Percentiles rank a stretch among this genome's conserved stretches.
Evolutionary conservation across 2,329 filamentous ascomycete species (phyloP).

Genomic region (Phialophora expanda): DNA sequence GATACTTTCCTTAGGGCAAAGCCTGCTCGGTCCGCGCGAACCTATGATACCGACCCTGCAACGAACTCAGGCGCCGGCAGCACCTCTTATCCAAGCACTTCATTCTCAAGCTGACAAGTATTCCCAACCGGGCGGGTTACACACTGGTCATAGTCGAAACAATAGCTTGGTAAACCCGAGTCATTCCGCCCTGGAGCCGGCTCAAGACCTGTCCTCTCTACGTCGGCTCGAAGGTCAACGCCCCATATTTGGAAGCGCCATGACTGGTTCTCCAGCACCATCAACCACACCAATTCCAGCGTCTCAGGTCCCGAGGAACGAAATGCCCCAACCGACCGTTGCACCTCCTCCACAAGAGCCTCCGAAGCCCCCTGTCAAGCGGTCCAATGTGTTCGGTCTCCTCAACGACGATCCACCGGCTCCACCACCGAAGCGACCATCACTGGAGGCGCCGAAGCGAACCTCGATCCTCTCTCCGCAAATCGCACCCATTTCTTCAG

Average conservation of each 20-base stretch:
- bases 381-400: slow-evolving; percentile 57
- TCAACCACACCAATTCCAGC: slow-evolving; percentile 11
- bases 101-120: slow-evolving; percentile 32
- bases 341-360: slow-evolving; percentile 31
- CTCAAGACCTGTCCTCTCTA: slow-evolving; percentile 28
- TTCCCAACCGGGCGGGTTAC: slow-evolving; percentile 25
- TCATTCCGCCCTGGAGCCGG: slow-evolving; percentile 24
- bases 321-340: slow-evolving; percentile 27
- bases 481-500: slow-evolving; percentile 13
- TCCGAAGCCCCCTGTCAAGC: slow-evolving; percentile 49
- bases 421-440: slow-evolving; percentile 53
- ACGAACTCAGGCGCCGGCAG: slow-evolving; percentile 24
- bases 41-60: slow-evolving; percentile 17
- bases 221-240: slow-evolving; percentile 30
- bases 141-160: slow-evolving; percentile 33
- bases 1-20: slow-evolving; percentile 17
- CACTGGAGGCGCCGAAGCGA: slow-evolving; percentile 44
- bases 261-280: slow-evolving; percentile 25
- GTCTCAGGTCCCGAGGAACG: slow-evolving; percentile 30
- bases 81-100: slow-evolving; percentile 16
- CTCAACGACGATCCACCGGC: slow-evolving; percentile 57
- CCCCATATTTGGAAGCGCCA: slow-evolving; percentile 19
- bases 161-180: slow-evolving; percentile 20
- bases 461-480: slow-evolving; percentile 36
- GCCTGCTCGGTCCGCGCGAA: slow-evolving; percentile 29